These are phyloP conservation scores for Diaporthe aspalathi DNA, from an alignment of 2,329 filamentous ascomycete genomes.

Conservation along the genomic window DNA sequence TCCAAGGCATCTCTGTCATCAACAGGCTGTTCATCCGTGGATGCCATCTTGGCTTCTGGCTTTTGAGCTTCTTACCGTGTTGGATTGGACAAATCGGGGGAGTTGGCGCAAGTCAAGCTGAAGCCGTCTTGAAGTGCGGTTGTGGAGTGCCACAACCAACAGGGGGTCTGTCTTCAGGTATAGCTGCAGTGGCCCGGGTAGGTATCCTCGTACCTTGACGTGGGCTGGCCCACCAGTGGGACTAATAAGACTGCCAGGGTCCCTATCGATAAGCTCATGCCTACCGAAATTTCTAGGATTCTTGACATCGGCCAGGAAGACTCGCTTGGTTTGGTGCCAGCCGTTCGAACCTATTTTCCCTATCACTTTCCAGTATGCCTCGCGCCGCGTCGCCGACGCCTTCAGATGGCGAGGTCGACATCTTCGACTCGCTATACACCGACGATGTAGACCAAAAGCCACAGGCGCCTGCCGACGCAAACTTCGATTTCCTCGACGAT, in stretches of 20 bases:
- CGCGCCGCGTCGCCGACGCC: slow-evolving; percentile 82
- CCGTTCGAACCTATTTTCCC: neutral
- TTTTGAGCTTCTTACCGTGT: slow-evolving; percentile 38
- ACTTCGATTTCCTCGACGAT: slow-evolving; percentile 62
- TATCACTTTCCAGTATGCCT: slow-evolving; percentile 66
- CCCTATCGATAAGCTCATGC: slow-evolving; percentile 26
- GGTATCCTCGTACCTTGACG: neutral
- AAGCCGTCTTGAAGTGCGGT: slow-evolving; percentile 15
- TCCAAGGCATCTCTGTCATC: slow-evolving; percentile 74
- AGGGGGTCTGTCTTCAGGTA: slow-evolving; percentile 13
- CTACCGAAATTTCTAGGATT: slow-evolving; percentile 21
- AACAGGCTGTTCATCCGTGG: slow-evolving; percentile 66
- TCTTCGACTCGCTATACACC: slow-evolving; percentile 80
- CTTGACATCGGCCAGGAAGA: neutral
- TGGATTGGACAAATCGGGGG: slow-evolving; percentile 11
- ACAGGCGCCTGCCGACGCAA: slow-evolving; percentile 50
- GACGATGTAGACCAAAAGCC: slow-evolving; percentile 58
- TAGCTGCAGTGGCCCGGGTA: too few species aligned
- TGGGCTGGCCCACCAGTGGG: slow-evolving; percentile 16
- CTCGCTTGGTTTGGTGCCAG: neutral
- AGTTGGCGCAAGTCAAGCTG: slow-evolving; percentile 33
- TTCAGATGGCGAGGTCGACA: slow-evolving; percentile 93
- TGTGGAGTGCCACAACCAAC: slow-evolving; percentile 1
- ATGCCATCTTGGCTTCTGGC: slow-evolving; percentile 42
- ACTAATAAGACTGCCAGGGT: neutral